Base-by-base conservation (phyloP, 306 rosid genomes). In the Vigna angularis region DNA sequence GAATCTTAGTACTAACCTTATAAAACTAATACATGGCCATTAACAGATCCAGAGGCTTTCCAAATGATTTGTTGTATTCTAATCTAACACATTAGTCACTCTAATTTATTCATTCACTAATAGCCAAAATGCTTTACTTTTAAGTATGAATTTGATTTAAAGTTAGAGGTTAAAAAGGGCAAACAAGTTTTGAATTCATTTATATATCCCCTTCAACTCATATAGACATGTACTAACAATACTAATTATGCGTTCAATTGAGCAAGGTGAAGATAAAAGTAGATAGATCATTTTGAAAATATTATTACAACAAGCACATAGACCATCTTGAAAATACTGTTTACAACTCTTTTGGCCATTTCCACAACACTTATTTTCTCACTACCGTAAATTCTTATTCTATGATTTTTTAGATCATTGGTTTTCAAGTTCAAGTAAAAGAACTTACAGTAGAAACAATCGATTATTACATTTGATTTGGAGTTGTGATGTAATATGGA, bases 361-460 rank as follows among this genome's bases (percentile, higher is more conserved):
- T 7, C 16, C n/a, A 32, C 48, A 58, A 24, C 11, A 68, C 64
- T 47, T 58, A 58, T 45, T 78, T 78, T 47, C 28, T 30, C 69
- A 64, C 34, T 20, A 12, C 48, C 72, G 34, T 69, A 78, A 75
- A 34, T 66, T 53, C 65, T 38, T 67, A 12, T 40, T 58, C 16
- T 81, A 59, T 71, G 86, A 28, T 75, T 78, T 22, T 64, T n/a
- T 66, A 49, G 76, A 73, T 78, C 36, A 71, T 52, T 72, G 51
- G 72, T 65, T 73, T 30, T 76, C n/a, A 75, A 74, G 58, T 66
- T 22, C 68, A 49, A 51, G 50, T 7, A 56, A 24, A 53, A 16
- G 55, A 30, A 30, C 17, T 15, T 28, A 18, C 2, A 10, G 10
- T 64, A 4, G 52, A 3, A 16, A 72, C 15, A 56, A 12, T 44